Evolutionary conservation across 129 eudicot genomes (phyloP), one percentile per base, ranked within the genome.

Genomic region (Gnaphalium uliginosum): DNA sequence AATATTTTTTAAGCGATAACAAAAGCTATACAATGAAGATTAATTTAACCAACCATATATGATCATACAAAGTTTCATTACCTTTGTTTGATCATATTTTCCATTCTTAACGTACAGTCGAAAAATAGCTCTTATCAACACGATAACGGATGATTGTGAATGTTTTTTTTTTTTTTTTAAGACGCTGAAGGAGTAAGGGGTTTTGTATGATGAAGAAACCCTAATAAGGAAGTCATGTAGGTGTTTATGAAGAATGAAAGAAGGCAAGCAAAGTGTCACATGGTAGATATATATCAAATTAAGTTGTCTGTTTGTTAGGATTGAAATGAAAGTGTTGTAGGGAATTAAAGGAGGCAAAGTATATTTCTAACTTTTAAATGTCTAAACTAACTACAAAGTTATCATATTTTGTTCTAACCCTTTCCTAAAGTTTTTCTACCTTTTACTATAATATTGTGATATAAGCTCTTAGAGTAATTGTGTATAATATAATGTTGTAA

Each of bases 251-350:
- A 54, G 53, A 72, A 72, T 79, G 50, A 32, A 72, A 48, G 48
- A 72, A 79, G 78, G 78, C 78, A 79, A 72, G 73, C 46, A 79
- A 65, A 73, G 83, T 26, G 75, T 39, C 75, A 73, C 83, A 59
- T 79, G 79, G 19, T n/a, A 22, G 78, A 15, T 65, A 26, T 32
- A 72, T 35, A 37, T 32, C 59, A 51, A 79, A 71, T 33, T 19
- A 51, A 78, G 58, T 78, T 51, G 14, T 51, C 2, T 50, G 58
- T 63, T 71, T 62, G 30, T 63, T 64, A 19, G 23, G 43, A 66
- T 57, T 73, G 29, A 79, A 58, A 50, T 57, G 7, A 32, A 7
- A 33, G 6, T 60, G 35, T 21, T 11, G 21, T 14, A 13, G 72
- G 70, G 35, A 73, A 65, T 19, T n/a, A 8, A 57, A 2, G n/a